Percentiles rank a stretch among this genome's conserved stretches.
These are phyloP conservation scores for Macadamia integrifolia DNA, from an alignment of 164 flowering plant genomes.

Conservation along the genomic window DNA sequence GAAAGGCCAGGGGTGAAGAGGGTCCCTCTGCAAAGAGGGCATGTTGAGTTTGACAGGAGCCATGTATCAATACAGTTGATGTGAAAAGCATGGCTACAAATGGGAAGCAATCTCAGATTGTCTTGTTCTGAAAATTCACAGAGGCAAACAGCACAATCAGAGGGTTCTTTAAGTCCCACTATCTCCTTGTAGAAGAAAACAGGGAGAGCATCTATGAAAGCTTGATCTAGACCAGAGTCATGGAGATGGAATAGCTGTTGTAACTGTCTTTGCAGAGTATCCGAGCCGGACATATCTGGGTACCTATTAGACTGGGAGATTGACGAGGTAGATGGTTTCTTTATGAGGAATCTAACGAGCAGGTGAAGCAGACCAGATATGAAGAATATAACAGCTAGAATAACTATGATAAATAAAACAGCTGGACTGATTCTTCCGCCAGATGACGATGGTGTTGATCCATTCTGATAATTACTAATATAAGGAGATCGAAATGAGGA, in stretches of 20 bases:
- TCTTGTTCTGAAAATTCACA: constrained; percentile 63
- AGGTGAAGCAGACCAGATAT: constrained; percentile 63
- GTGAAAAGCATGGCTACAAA: constrained; percentile 83
- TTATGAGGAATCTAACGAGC: constrained; percentile 47
- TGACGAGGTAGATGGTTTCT: constrained; percentile 44
- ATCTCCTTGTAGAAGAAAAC: constrained; percentile 65
- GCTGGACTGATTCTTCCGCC: constrained; percentile 48
- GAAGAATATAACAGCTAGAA: constrained; percentile 59
- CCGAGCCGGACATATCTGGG: constrained; percentile 40
- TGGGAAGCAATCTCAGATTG: constrained; percentile 66
- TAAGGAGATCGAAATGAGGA: constrained; percentile 22
- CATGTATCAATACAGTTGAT: constrained; percentile 77
- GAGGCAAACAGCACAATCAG: constrained; percentile 87
- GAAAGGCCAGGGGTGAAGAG: constrained; percentile 29
- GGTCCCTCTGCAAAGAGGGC: constrained; percentile 74
- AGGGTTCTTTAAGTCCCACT: constrained; percentile 63
- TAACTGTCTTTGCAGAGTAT: constrained; percentile 65
- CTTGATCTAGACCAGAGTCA: constrained; percentile 83
- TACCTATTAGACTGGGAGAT: constrained; percentile 40
- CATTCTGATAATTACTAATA: constrained; percentile 19
- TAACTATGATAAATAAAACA: constrained; percentile 45
- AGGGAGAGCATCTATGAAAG: constrained; percentile 76
- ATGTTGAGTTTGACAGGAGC: constrained; percentile 83
- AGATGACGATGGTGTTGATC: constrained; percentile 29
- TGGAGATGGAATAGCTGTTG: constrained; percentile 81